A percentile compares a stretch with the other conserved stretches of the same genome.
Evolutionary conservation across 1,139 yeast species (phyloP).

Genomic region (Wickerhamomyces sp.): DNA sequence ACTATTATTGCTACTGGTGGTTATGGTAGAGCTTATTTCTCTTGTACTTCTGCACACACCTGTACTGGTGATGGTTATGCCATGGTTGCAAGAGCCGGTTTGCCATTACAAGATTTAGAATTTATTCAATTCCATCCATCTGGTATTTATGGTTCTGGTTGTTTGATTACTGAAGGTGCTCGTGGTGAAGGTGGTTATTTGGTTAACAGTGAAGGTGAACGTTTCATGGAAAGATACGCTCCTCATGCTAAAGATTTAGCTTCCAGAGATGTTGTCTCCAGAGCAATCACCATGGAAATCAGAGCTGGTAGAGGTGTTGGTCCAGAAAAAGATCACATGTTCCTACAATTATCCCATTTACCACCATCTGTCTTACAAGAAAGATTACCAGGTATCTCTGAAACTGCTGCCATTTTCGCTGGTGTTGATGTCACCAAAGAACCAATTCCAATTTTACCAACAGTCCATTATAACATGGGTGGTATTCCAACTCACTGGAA

Average conservation of each 20-base stretch:
- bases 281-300: constrained; percentile 98
- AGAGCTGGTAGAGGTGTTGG: constrained; percentile 99
- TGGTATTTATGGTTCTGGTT: constrained; percentile 98
- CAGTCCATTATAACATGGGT: constrained; percentile 99
- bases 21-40: constrained; percentile 96
- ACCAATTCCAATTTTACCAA: constrained; percentile 97
- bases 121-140: constrained; percentile 99
- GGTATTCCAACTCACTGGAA: constrained; percentile 98
- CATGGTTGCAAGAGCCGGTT: constrained; percentile 97
- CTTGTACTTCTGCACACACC: constrained; percentile 98
- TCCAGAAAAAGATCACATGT: constrained; percentile 91
- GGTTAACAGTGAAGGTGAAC: constrained; percentile 95
- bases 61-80: constrained; percentile 99
- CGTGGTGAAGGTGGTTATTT: constrained; percentile 99
- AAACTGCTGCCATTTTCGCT: constrained; percentile 96
- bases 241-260: constrained; percentile 99
- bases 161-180: constrained; percentile 98
- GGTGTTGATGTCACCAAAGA: constrained; percentile 99
- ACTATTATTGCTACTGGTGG: constrained; percentile 99
- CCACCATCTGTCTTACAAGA: constrained; percentile 90
- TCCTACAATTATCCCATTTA: constrained; percentile 87
- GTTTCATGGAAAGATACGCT: constrained; percentile 99
- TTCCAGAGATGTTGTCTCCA: constrained; percentile 95
- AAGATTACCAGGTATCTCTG: constrained; percentile 98
- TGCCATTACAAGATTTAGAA: constrained; percentile 96